phyloP scores from a whole-genome alignment of 2,329 filamentous ascomycete genomes.

The Fusarium sp. region DNA sequence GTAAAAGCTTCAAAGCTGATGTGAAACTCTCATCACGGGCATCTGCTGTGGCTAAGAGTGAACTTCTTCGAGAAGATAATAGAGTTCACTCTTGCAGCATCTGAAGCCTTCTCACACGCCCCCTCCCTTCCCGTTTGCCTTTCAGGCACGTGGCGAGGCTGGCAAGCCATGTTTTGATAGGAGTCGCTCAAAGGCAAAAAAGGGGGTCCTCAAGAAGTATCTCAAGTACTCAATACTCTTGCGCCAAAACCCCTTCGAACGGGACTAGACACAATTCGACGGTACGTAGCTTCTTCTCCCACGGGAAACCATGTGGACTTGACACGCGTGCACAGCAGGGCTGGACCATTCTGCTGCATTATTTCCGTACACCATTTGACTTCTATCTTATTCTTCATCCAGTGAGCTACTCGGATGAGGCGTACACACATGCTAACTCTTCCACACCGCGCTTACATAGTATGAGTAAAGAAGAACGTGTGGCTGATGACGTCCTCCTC shows the following conservation, averaged over 20 bases:
- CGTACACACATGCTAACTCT: neutral
- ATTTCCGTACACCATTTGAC: slow-evolving; percentile 16
- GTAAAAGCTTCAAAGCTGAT: slow-evolving; percentile 20
- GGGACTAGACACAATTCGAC: slow-evolving; percentile 15
- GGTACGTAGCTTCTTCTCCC: slow-evolving; percentile 14
- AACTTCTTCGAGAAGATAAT: slow-evolving; percentile 12
- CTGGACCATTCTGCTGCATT: slow-evolving; percentile 15
- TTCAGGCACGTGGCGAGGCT: slow-evolving; percentile 45
- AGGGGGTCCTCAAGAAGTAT: slow-evolving; percentile 25
- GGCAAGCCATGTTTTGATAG: slow-evolving; percentile 32
- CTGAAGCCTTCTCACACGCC: slow-evolving; percentile 34
- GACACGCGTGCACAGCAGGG: slow-evolving; percentile 26
- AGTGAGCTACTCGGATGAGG: slow-evolving; percentile 23
- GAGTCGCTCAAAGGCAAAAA: slow-evolving; percentile 10
- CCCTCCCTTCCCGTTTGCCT: slow-evolving; percentile 7
- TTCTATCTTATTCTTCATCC: slow-evolving; percentile 11
- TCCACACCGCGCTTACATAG: slow-evolving; percentile 2
- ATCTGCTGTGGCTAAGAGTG: slow-evolving; percentile 26
- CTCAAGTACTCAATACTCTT: slow-evolving; percentile 38
- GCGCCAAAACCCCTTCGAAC: slow-evolving; percentile 10
- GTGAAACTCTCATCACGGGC: slow-evolving; percentile 4
- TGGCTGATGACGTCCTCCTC: slow-evolving; percentile 27
- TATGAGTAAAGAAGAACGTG: slow-evolving; percentile 12
- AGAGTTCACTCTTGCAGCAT: slow-evolving; percentile 29
- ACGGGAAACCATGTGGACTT: slow-evolving; percentile 33